Percentiles rank a stretch among this genome's conserved stretches.
These are phyloP conservation scores for Excoecaria agallocha DNA, from an alignment of 345 rosid species.

Conservation along the genomic window DNA sequence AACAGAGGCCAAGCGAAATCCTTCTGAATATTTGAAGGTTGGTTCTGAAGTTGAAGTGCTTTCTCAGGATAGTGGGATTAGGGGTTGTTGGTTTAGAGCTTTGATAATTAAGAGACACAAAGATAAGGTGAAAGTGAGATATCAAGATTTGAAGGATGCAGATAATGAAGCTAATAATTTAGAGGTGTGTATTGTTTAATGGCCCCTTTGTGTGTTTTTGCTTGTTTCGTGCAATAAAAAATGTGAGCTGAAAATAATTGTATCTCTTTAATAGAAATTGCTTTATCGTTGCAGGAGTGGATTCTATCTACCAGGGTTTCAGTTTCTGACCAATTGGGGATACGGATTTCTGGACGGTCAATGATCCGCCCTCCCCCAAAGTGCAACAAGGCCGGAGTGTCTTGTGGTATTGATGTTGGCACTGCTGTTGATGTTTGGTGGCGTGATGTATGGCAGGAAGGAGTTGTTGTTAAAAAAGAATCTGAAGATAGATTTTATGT, in stretches of 20 bases:
- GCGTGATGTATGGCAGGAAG: constrained; percentile 92
- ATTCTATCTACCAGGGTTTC: constrained; percentile 54
- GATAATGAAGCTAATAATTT: constrained; percentile 59
- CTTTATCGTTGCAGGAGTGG: constrained; percentile 64
- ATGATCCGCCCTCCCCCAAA: constrained; percentile 48
- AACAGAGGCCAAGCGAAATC: constrained; percentile 20
- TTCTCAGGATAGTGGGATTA: constrained; percentile 77
- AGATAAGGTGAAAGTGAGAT: constrained; percentile 74
- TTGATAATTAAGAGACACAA: constrained; percentile 54
- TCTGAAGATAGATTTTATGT: constrained; percentile 52
- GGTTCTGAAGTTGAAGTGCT: constrained; percentile 74
- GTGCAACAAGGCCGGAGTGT: constrained; percentile 17
- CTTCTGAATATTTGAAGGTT: constrained; percentile 31
- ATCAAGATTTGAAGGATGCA: constrained; percentile 65
- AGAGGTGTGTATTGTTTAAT: constrained; percentile 40
- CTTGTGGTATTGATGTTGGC: constrained; percentile 43
- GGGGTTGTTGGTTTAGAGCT: constrained; percentile 87
- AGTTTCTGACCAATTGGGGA: constrained; percentile 47
- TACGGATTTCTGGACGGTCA: constrained; percentile 49
- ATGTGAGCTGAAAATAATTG: not conserved
- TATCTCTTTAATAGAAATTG: not conserved
- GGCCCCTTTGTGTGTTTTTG: not conserved
- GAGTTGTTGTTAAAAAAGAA: constrained; percentile 53
- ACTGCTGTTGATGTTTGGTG: constrained; percentile 79
- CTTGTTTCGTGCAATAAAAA: not conserved